These are phyloP conservation scores for Amphichorda felina DNA, from an alignment of 2,329 filamentous ascomycete species.

Conservation along the genomic window DNA sequence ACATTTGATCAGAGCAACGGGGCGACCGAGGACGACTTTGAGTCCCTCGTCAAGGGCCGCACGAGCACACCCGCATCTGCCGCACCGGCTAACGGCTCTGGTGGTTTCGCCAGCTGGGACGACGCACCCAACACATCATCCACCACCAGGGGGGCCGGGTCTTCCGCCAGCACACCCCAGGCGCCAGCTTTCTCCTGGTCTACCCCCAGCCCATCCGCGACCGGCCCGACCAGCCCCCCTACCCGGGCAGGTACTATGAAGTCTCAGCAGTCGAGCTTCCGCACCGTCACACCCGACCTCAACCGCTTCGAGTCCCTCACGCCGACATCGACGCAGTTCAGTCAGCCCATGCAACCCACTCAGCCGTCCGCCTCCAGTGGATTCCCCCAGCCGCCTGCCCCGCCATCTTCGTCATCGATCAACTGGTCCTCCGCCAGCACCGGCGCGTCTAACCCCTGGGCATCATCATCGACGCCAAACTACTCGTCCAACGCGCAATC, in stretches of 20 bases:
- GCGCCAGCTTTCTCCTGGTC: slow-evolving; percentile 51
- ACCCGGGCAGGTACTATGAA: slow-evolving; percentile 21
- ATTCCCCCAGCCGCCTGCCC: slow-evolving; percentile 7
- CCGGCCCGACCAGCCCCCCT: slow-evolving; percentile 16
- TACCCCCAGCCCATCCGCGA: slow-evolving; percentile 39
- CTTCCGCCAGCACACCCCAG: slow-evolving; percentile 24
- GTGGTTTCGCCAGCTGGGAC: slow-evolving; percentile 38
- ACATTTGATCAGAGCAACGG: slow-evolving; percentile 39
- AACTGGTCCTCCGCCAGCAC: slow-evolving; percentile 35
- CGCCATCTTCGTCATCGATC: slow-evolving; percentile 22
- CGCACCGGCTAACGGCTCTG: slow-evolving; percentile 14
- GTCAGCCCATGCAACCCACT: slow-evolving; percentile 43
- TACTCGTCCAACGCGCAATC: slow-evolving; percentile 13
- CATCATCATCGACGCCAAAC: slow-evolving; percentile 22
- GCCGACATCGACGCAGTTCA: slow-evolving; percentile 50
- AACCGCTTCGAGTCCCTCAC: slow-evolving; percentile 40
- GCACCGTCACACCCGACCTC: slow-evolving; percentile 49
- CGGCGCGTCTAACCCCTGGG: slow-evolving; percentile 35
- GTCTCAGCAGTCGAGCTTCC: slow-evolving; percentile 28
- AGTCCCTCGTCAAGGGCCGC: slow-evolving; percentile 72
- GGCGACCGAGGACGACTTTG: slow-evolving; percentile 64
- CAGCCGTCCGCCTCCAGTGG: slow-evolving; percentile 6
- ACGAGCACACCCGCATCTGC: slow-evolving; percentile 5
- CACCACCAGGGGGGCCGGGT: slow-evolving; percentile 9
- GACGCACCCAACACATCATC: slow-evolving; percentile 10